Evolutionary conservation across 306 rosid genomes (phyloP), one percentile per base, ranked within the genome.

Genomic region (Cucurbita ficifolia): DNA sequence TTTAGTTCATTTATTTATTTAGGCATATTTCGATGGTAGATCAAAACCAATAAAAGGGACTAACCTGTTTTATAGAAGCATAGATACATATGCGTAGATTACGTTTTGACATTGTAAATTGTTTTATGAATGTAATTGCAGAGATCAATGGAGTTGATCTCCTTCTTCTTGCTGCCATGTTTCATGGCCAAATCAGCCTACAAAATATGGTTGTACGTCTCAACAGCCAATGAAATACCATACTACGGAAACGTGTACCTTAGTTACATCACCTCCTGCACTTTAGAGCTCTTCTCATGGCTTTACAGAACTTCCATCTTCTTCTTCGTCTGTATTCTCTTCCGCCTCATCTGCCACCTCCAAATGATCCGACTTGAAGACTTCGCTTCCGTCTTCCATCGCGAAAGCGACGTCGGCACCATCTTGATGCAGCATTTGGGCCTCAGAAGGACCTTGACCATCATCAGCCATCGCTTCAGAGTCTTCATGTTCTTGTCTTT

Each of bases 161-260:
- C 81, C 70, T 54, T 81, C 16, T 78, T 92, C 76, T 81, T 90
- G 50, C 81, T 90, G 73, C 84, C 91, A 8, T 85, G 85, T 77
- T 89, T 87, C 74, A 33, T 77, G 61, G 88, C 84, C 3, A 88
- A 86, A 76, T 75, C 84, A 79, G 88, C 53, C 11, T 94, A 94
- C 87, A 94, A 90, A 79, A 79, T 94, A 52, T 94, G 98, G 97
- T 94, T 96, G 97, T 94, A 82, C 43, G 42, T 76, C 48, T 83
- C 98, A 49, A 97, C 97, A 79, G 79, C 81, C 52, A 59, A 82
- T 1, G 54, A 87, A 40, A 73, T 90, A 49, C 97, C 98, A 51
- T 70, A 87, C 80, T 87, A 84, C 59, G 96, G 94, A 11, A 77
- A 87, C 64, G 61, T 72, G 48, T 87, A 85, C 53, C 0, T 79